Percentiles rank a stretch among this genome's conserved stretches.
Evolutionary conservation across 108 stramenopile genomes (phyloP).

Genomic region (Skeletonema costatum): DNA sequence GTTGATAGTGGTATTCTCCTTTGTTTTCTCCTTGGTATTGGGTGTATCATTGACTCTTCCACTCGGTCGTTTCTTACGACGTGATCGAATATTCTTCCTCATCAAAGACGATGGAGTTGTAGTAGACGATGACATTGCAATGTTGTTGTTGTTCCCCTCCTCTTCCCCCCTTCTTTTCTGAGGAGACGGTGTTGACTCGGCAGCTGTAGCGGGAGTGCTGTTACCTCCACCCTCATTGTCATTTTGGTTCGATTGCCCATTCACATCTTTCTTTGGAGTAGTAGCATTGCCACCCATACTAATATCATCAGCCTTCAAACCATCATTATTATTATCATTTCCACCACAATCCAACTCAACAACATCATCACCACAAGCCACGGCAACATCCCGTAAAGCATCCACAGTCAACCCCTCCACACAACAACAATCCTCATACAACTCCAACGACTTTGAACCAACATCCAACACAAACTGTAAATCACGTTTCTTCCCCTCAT

Average conservation of each 20-base stretch:
- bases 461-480: slow-evolving; percentile 39
- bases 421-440: slow-evolving; percentile 3
- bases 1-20: neutral
- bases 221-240: neutral
- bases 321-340: neutral
- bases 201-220: neutral
- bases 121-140: neutral
- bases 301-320: neutral
- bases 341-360: neutral
- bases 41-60: neutral
- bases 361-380: slow-evolving; percentile 41
- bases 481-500: slow-evolving; percentile 4
- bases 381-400: slow-evolving; percentile 52
- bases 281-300: neutral
- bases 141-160: neutral
- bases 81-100: slow-evolving; percentile 14
- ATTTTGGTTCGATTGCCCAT: neutral
- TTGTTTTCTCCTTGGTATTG: neutral
- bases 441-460: slow-evolving; percentile 44
- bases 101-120: neutral
- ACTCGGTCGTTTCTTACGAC: slow-evolving; percentile 22
- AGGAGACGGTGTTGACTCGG: neutral
- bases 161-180: neutral
- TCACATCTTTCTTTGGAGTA: neutral
- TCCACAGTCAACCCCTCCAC: slow-evolving; percentile 59